Evolutionary conservation across 192 early-diverging fungal genomes (phyloP), one percentile per base, ranked within the genome.

Genomic region (Linnemannia exigua): DNA sequence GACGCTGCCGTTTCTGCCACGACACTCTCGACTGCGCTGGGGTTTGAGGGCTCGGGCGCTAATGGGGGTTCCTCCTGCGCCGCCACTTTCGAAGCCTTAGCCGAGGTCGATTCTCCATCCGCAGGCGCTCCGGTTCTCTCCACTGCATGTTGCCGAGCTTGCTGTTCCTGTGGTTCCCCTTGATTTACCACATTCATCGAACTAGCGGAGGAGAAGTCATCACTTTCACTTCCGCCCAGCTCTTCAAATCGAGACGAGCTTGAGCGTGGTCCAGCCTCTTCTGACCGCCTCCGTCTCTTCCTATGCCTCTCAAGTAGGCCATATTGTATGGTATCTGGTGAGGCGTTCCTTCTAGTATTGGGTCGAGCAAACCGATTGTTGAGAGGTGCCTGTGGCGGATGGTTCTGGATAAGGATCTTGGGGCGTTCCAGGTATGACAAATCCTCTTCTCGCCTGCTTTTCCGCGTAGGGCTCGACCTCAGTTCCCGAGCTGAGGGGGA

Each of bases 331-430:
- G 52, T 28, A 4, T 79, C 72, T 12, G 58, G 48, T 16, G 63
- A 46, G 46, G 61, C 22, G 19, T 66, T 41, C 12, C 71, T 35
- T 37, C 79, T 37, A 9, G 79, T 80, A 33, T 68, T 67, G 2
- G 79, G 79, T 35, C 79, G 79, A 19, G 66, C 71, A 48, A 80
- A 80, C 19, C 20, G 44, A 3, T 71, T 20, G 63, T 80, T 74
- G 51, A 74, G 71, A 0, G 79, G 79, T 15, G 72, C 46, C 44
- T 67, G 71, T 12, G 31, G 8, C 19, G 79, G 79, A 36, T 68
- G 63, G 31, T 46, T 25, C 1, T 58, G 17, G 8, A 46, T 72
- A 7, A 15, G 61, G 11, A 67, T 19, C 28, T 38, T 37, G 5
- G 79, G 79, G 25, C 68, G 76, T 14, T 69, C 25, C 14, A 77